phyloP scores from a whole-genome alignment of 495 filamentous ascomycete species.

The Trichoderma virens region DNA sequence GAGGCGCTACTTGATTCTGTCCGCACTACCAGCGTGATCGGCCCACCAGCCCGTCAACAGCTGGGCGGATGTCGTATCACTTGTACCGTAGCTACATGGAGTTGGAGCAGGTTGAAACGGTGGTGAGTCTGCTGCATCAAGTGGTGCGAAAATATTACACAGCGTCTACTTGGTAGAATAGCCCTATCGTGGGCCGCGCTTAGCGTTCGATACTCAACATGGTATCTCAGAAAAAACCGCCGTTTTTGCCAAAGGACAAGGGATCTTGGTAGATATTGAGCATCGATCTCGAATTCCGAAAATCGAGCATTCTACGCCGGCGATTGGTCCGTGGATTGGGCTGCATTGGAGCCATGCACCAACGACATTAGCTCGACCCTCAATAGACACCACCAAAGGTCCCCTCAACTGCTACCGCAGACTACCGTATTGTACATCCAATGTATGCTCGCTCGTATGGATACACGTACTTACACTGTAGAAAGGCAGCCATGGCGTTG shows the following conservation, averaged over 20 bases:
- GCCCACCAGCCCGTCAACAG: not conserved
- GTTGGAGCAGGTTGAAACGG: too few relatives aligned
- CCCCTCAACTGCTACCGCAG: not conserved
- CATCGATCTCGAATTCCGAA: slow-evolving; percentile 3
- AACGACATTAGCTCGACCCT: not conserved
- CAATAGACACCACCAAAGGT: not conserved
- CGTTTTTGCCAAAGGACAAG: not conserved
- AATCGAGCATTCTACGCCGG: not conserved
- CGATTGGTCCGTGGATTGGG: not conserved
- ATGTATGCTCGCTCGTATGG: too few relatives aligned
- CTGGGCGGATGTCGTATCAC: not conserved
- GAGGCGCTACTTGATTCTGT: too few relatives aligned
- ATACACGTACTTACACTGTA: not conserved
- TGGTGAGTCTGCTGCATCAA: too few relatives aligned
- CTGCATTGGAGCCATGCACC: slow-evolving; percentile 7
- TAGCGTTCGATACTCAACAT: too few relatives aligned
- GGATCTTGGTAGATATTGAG: not conserved
- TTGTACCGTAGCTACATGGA: not conserved
- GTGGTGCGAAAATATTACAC: too few relatives aligned
- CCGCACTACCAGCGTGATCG: not conserved
- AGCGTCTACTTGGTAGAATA: too few relatives aligned
- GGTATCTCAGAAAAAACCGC: too few relatives aligned
- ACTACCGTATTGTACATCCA: too few relatives aligned
- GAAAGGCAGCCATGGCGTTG: not conserved
- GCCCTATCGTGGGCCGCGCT: too few relatives aligned